Conservation (phyloP, 73 alveolate species). For the Halteria grandinella region DNA sequence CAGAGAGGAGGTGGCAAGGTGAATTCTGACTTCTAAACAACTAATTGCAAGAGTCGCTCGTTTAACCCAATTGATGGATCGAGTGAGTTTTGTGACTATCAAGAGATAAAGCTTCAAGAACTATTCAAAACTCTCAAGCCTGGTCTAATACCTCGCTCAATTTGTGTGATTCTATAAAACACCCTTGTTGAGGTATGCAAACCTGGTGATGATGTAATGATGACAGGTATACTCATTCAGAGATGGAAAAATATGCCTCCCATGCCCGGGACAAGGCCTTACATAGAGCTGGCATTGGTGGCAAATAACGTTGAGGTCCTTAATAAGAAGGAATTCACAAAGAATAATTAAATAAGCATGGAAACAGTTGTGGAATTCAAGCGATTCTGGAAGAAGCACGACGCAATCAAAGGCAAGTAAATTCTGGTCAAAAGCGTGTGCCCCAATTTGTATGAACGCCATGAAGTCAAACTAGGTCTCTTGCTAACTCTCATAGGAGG, state of each 20-base stretch:
- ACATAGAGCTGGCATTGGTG: slow-evolving; percentile 28
- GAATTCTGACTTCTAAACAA: slow-evolving; percentile 1
- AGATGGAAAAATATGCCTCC: slow-evolving; percentile 73
- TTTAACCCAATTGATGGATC: slow-evolving; percentile 38
- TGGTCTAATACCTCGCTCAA: slow-evolving; percentile 73
- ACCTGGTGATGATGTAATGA: slow-evolving; percentile 85
- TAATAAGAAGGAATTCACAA: slow-evolving; percentile 46
- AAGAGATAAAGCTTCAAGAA: slow-evolving; percentile 80
- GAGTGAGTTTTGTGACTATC: slow-evolving; percentile 63
- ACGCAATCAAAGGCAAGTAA: slow-evolving; percentile 30
- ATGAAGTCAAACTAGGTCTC: slow-evolving; percentile 78
- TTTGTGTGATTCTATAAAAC: slow-evolving; percentile 70
- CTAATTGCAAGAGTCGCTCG: slow-evolving; percentile 8
- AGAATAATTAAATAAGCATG: slow-evolving; percentile 9
- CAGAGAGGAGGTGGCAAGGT: too few species aligned
- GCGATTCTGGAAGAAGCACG: slow-evolving; percentile 39
- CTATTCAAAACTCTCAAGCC: slow-evolving; percentile 70
- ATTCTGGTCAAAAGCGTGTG: slow-evolving; percentile 57
- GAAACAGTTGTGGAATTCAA: slow-evolving; percentile 27
- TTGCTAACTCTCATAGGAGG: slow-evolving; percentile 83
- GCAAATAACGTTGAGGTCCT: slow-evolving; percentile 55
- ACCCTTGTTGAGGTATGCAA: slow-evolving; percentile 71
- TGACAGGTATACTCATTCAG: slow-evolving; percentile 72
- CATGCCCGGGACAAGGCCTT: slow-evolving; percentile 41
- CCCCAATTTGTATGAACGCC: slow-evolving; percentile 66